A percentile compares a stretch with the other conserved stretches of the same genome.
phyloP scores from a whole-genome alignment of 176 grass and related monocot species.

The Phragmites australis region DNA sequence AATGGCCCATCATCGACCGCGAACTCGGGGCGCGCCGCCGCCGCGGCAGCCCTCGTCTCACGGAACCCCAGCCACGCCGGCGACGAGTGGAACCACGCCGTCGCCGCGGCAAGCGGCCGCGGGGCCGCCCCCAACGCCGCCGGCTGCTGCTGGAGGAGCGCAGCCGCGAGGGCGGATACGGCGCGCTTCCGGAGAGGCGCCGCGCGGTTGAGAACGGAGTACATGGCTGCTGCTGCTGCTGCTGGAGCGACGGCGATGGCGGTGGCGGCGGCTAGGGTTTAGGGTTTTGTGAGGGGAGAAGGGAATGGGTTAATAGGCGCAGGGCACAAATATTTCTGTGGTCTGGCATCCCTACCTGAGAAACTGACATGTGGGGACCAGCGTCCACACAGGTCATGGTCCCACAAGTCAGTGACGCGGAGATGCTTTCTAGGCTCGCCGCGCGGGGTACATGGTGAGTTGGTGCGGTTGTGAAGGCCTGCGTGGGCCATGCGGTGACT shows the following conservation, averaged over 20 bases:
- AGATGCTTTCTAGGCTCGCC: fast-evolving
- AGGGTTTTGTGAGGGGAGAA: constrained; percentile 15
- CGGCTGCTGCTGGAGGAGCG: background rate
- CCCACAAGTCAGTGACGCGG: fast-evolving
- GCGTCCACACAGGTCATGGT: fast-evolving
- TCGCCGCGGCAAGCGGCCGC: background rate
- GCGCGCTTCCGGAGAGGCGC: constrained; percentile 47
- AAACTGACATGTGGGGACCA: background rate
- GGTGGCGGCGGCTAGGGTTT: constrained; percentile 58
- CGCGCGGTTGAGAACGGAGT: constrained; percentile 49
- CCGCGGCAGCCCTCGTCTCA: constrained; percentile 32
- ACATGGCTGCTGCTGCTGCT: constrained; percentile 35
- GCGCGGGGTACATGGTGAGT: too few relatives aligned
- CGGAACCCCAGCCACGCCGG: constrained; percentile 57
- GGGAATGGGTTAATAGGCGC: constrained; percentile 32
- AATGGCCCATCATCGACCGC: constrained; percentile 58
- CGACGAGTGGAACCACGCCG: constrained; percentile 50
- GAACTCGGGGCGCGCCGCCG: constrained; percentile 42
- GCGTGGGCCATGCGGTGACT: fast-evolving
- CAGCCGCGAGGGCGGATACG: constrained; percentile 1
- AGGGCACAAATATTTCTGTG: constrained; percentile 14
- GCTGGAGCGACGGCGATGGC: constrained; percentile 23
- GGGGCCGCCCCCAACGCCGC: background rate
- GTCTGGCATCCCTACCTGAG: too few relatives aligned
- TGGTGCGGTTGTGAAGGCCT: too few relatives aligned